These are phyloP conservation scores for Nakazawaea holstii DNA, from an alignment of 805 yeast genomes.

Conservation along the genomic window DNA sequence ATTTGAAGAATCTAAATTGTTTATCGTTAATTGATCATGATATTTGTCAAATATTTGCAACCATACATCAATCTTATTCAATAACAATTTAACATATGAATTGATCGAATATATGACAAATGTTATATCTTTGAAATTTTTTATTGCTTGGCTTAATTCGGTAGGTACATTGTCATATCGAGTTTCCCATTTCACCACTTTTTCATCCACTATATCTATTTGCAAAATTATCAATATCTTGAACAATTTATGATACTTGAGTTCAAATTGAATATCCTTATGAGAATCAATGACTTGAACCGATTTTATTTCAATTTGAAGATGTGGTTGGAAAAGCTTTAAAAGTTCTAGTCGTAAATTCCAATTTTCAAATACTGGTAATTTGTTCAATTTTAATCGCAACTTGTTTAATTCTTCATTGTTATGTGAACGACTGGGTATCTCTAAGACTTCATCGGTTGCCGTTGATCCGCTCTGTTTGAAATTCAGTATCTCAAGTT, in stretches of 20 bases:
- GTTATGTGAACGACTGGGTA: not conserved
- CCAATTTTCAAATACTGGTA: slow-evolving; percentile 24
- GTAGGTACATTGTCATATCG: slow-evolving; percentile 15
- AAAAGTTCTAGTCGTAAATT: slow-evolving; percentile 17
- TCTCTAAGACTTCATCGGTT: not conserved
- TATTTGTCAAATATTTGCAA: slow-evolving; percentile 15
- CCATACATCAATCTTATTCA: slow-evolving; percentile 17
- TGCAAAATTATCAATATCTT: slow-evolving; percentile 13
- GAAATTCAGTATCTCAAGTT: not conserved
- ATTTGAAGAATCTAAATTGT: slow-evolving; percentile 10
- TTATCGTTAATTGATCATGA: slow-evolving; percentile 12
- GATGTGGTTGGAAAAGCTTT: slow-evolving; percentile 22
- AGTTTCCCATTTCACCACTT: slow-evolving; percentile 10
- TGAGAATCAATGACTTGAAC: not conserved
- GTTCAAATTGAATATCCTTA: slow-evolving; percentile 11
- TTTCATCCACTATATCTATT: slow-evolving; percentile 12
- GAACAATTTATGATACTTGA: slow-evolving; percentile 15
- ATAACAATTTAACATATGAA: slow-evolving; percentile 18
- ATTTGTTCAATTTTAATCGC: slow-evolving; percentile 13
- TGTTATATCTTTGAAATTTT: slow-evolving; percentile 17
- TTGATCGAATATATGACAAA: slow-evolving; percentile 19
- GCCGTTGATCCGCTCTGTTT: not conserved
- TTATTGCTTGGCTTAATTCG: slow-evolving; percentile 10
- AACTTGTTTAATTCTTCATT: slow-evolving; percentile 5
- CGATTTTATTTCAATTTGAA: slow-evolving; percentile 16